Conservation (phyloP, 1,284 basidiomycete species). For the Trichosporon coremiiforme region DNA sequence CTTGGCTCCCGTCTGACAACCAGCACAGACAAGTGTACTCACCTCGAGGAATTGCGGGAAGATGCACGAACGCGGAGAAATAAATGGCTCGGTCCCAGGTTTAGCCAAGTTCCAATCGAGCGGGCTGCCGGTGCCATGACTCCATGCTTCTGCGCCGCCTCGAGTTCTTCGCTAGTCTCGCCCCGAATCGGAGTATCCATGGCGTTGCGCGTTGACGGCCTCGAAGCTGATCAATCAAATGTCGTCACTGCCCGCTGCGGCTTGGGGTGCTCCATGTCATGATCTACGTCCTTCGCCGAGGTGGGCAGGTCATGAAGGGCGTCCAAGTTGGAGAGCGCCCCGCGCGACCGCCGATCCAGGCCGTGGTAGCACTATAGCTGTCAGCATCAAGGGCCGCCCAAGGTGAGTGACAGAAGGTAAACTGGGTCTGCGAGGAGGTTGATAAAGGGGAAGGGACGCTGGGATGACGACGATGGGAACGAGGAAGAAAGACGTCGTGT, state of each 20-base stretch:
- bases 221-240: conserved; percentile 2
- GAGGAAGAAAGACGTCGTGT: neutral
- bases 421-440: neutral
- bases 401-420: neutral
- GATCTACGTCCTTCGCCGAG: conserved; percentile 2
- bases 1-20: neutral
- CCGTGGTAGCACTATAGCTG: neutral
- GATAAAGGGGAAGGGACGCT: neutral
- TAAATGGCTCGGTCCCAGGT: neutral
- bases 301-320: neutral
- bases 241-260: neutral
- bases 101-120: neutral
- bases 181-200: neutral
- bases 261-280: neutral
- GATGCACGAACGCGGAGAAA: neutral
- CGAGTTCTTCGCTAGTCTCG: neutral
- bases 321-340: neutral
- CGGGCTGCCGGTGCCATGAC: neutral
- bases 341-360: neutral
- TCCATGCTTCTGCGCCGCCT: conserved; percentile 13
- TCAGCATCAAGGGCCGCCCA: neutral
- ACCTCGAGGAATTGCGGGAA: neutral
- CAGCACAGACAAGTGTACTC: conserved; percentile 5
- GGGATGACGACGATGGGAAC: neutral
- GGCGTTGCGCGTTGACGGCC: neutral